A percentile compares a stretch with the other conserved stretches of the same genome.
Evolutionary conservation across 352 stramenopile genomes (phyloP).

Genomic region (Pythium insidiosum): DNA sequence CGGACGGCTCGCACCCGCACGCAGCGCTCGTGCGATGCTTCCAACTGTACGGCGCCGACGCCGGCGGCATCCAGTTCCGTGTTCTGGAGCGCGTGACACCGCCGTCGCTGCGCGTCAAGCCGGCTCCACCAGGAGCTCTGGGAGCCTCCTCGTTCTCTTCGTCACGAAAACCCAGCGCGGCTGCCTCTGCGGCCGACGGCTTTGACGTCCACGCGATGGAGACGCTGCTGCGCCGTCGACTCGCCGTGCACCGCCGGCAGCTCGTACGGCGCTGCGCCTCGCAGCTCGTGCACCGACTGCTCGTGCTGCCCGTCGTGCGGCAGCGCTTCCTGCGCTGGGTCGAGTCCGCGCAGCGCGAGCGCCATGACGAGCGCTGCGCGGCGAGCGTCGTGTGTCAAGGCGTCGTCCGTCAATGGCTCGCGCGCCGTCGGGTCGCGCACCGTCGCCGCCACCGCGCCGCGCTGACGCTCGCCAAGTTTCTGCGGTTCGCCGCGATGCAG

Average conservation of each 20-base stretch:
- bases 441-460: conserved; percentile 21
- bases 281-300: conserved; percentile 24
- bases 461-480: conserved; percentile 21
- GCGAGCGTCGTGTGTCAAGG: conserved; percentile 35
- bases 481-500: conserved; percentile 19
- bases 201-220: conserved; percentile 62
- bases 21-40: conserved; percentile 30
- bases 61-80: conserved; percentile 37
- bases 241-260: conserved; percentile 25
- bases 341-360: neutral
- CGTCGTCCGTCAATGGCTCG: conserved; percentile 16
- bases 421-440: neutral
- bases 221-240: conserved; percentile 22
- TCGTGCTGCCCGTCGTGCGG: conserved; percentile 26
- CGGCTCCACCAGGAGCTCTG: no score
- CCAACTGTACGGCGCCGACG: conserved; percentile 29
- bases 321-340: conserved; percentile 28
- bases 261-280: conserved; percentile 22
- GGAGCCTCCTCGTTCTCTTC: no score
- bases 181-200: neutral
- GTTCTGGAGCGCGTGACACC: conserved; percentile 40
- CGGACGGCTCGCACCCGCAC: conserved; percentile 32
- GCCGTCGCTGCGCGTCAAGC: conserved; percentile 2
- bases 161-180: no score
- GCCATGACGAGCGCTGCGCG: conserved; percentile 16